phyloP scores from a whole-genome alignment of 352 stramenopile species.

The Phytophthora kernoviae region DNA sequence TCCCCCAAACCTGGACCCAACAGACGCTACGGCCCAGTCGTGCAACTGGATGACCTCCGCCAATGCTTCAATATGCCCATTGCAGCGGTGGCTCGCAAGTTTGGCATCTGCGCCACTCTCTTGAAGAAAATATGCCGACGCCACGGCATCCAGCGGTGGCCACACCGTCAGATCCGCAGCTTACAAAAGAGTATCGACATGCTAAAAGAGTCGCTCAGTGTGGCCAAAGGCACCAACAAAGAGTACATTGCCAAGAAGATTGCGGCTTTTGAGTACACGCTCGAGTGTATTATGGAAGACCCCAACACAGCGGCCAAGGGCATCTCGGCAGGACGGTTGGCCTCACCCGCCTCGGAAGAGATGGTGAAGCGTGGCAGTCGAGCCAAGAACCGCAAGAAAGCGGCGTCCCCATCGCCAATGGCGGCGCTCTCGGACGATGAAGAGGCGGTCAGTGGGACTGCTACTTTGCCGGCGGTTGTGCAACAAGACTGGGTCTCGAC shows the following conservation, averaged over 20 bases:
- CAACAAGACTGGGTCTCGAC: conserved; percentile 22
- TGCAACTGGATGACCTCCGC: conserved; percentile 76
- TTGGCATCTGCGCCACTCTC: conserved; percentile 86
- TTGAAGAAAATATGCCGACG: conserved; percentile 87
- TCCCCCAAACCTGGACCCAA: conserved; percentile 12
- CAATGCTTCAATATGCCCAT: conserved; percentile 89
- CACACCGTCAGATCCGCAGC: conserved; percentile 81
- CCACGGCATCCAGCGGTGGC: conserved; percentile 84
- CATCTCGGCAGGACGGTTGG: conserved; percentile 65
- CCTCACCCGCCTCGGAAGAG: conserved; percentile 63
- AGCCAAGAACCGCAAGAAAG: conserved; percentile 49
- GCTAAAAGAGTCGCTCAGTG: conserved; percentile 68
- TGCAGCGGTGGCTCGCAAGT: conserved; percentile 75
- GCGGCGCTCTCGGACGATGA: conserved; percentile 58
- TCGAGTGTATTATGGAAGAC: conserved; percentile 84
- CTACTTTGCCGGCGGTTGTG: conserved; percentile 15
- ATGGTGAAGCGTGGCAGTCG: conserved; percentile 61
- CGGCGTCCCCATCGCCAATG: conserved; percentile 3
- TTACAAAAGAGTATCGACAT: conserved; percentile 87
- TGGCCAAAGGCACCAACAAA: conserved; percentile 77
- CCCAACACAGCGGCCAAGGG: conserved; percentile 78
- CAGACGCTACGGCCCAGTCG: conserved; percentile 72
- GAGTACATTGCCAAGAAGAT: conserved; percentile 88
- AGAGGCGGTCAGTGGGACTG: conserved; percentile 29
- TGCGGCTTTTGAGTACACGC: conserved; percentile 77